A percentile compares a stretch with the other conserved stretches of the same genome.
Evolutionary conservation across 768 basidiomycete genomes (phyloP).

Genomic region (Boletus huronensis): DNA sequence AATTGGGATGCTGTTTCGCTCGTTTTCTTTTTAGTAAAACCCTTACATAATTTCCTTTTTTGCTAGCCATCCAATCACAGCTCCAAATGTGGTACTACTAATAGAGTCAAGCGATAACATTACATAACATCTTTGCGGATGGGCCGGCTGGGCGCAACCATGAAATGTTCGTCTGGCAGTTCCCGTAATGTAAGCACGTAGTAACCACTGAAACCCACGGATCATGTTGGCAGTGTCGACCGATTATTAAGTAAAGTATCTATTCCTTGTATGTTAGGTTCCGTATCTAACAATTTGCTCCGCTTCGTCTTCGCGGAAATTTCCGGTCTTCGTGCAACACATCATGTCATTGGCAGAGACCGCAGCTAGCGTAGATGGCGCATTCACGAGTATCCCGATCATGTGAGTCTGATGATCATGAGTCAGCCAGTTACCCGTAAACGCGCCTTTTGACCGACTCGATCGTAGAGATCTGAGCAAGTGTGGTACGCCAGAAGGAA

Average conservation of each 20-base stretch:
- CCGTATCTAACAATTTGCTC: too few species aligned
- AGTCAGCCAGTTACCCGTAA: background rate
- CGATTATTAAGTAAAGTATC: background rate
- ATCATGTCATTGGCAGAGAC: slow-evolving; percentile 23
- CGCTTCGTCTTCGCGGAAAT: background rate
- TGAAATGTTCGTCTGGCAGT: background rate
- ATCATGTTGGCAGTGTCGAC: background rate
- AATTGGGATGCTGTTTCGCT: too few species aligned
- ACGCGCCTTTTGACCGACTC: background rate
- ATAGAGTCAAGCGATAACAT: too few species aligned
- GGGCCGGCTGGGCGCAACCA: too few species aligned
- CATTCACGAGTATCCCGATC: slow-evolving; percentile 25
- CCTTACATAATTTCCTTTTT: too few species aligned
- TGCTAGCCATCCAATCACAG: too few species aligned
- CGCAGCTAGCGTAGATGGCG: slow-evolving; percentile 15
- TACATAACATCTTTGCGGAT: too few species aligned
- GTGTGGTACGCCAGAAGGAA: slow-evolving; percentile 26
- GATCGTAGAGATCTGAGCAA: slow-evolving; percentile 19
- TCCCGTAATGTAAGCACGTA: background rate
- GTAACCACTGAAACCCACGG: background rate
- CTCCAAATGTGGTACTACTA: too few species aligned
- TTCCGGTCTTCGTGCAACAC: background rate
- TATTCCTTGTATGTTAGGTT: background rate
- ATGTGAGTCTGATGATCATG: slow-evolving; percentile 17
- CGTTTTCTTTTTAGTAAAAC: too few species aligned